phyloP scores from a whole-genome alignment of 805 yeast species.

The Alloascoidea africana region DNA sequence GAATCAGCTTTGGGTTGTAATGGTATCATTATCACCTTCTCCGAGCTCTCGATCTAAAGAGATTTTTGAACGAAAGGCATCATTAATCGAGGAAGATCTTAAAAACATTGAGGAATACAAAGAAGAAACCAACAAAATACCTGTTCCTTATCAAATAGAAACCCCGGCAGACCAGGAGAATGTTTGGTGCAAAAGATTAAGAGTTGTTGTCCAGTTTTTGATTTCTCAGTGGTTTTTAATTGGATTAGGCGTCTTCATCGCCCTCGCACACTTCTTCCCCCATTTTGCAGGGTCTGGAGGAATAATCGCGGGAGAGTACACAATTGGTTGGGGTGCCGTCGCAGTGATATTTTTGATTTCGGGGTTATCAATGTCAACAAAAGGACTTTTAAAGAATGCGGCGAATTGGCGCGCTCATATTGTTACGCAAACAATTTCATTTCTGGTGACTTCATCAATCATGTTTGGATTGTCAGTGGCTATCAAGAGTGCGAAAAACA shows the following conservation, averaged over 20 bases:
- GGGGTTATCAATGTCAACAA: slow-evolving; percentile 65
- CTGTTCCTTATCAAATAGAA: no score
- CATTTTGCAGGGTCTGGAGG: slow-evolving; percentile 79
- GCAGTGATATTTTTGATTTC: slow-evolving; percentile 73
- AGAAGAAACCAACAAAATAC: no score
- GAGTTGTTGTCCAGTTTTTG: slow-evolving; percentile 3
- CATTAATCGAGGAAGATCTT: no score
- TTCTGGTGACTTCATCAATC: slow-evolving; percentile 53
- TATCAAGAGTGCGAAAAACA: slow-evolving; percentile 40
- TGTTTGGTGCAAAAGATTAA: no score
- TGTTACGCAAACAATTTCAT: slow-evolving; percentile 50
- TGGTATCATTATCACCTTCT: no score
- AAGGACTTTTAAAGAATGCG: slow-evolving; percentile 43
- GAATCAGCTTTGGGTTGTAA: no score
- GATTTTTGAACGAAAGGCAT: no score
- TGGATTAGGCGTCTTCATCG: slow-evolving; percentile 54
- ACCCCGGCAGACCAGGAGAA: no score
- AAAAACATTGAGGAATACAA: no score
- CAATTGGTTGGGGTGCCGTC: slow-evolving; percentile 77
- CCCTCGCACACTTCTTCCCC: slow-evolving; percentile 67
- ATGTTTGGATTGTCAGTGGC: slow-evolving; percentile 64
- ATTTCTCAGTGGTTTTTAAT: slow-evolving; percentile 61
- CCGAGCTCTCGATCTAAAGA: no score
- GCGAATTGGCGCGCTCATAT: slow-evolving; percentile 74
- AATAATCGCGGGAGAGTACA: slow-evolving; percentile 52